Evolutionary conservation across 2,329 filamentous ascomycete species (phyloP), one percentile per base, ranked within the genome.

Genomic region (Orbilia quercus): DNA sequence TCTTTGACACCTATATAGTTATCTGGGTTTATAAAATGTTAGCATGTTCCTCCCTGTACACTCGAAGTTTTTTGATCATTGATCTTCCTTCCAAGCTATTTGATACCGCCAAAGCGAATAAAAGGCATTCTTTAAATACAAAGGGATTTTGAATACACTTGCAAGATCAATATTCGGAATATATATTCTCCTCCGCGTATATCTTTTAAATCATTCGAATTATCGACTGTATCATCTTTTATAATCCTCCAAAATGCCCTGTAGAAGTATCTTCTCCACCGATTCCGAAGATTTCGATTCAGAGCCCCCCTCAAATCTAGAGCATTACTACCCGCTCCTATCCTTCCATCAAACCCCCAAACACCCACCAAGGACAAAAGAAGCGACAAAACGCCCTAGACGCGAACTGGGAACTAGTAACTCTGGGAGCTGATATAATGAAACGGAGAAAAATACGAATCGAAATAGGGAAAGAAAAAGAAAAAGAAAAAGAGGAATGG

Each of bases 401-500:
- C 7, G 12, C 51, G 16, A 64, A 64, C 16, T 54, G 36, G 48
- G 38, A 64, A 20, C n/a, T 47, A 6, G 53, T 36, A 18, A 36
- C 20, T 9, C 14, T 51, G 25, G 62, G 51, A 2, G 25, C 51
- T 12, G 11, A 40, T 4, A 18, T 34, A 6, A 59, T 67, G 54
- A 23, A 22, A 0, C 22, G 44, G 12, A 51, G 63, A 47, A 67
- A 54, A 22, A 38, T 59, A 28, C 34, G 63, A 34, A 34, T n/a
- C n/a, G n/a, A n/a, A n/a, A n/a, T 53, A 7, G 54, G 54, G 14
- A 18, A 14, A 22, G 34, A 54, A 34, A 53, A 67, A n/a, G n/a
- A 38, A 4, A 25, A 36, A 16, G 63, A 60, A 22, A 59, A 48
- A 18, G 18, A 59, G 20, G 25, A 22, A 34, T 67, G 45, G 63